Conservation (phyloP, 352 stramenopile genomes). For the Lagenidium giganteum region DNA sequence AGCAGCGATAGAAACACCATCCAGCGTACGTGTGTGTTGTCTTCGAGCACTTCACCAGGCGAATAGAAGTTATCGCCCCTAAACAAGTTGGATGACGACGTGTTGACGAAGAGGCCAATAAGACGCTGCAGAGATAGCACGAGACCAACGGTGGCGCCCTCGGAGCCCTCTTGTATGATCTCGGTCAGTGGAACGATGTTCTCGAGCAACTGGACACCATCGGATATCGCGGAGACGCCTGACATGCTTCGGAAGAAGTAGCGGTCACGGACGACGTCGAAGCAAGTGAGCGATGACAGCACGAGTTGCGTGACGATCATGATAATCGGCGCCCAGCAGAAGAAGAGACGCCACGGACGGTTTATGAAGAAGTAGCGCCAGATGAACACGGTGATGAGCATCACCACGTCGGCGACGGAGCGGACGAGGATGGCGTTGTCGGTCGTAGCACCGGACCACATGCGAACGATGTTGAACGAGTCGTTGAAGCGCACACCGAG, state of each 20-base stretch:
- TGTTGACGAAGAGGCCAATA: constrained; percentile 26
- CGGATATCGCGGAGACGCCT: constrained; percentile 21
- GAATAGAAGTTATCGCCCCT: constrained; percentile 21
- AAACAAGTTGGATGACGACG: constrained; percentile 21
- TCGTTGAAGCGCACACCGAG: constrained; percentile 24
- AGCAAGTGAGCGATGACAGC: constrained; percentile 3
- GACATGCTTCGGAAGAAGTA: constrained; percentile 6
- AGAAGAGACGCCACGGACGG: constrained; percentile 24
- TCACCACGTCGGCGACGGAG: constrained; percentile 20
- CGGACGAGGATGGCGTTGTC: constrained; percentile 31
- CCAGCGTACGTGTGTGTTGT: constrained; percentile 10
- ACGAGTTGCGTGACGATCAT: constrained; percentile 22
- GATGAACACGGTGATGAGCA: constrained; percentile 21
- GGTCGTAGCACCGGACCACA: constrained; percentile 13
- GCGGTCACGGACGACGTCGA: constrained; percentile 11
- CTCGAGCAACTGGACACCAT: constrained; percentile 23
- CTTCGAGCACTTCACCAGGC: constrained; percentile 5
- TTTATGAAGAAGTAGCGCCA: constrained; percentile 38
- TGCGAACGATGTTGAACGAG: constrained; percentile 8
- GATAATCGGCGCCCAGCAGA: constrained; percentile 21
- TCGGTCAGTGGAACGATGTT: constrained; percentile 28
- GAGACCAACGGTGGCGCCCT: constrained; percentile 19
- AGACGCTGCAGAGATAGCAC: constrained; percentile 21
- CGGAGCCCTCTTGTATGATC: constrained; percentile 25
- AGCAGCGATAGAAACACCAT: constrained; percentile 23